Percentiles rank a stretch among this genome's conserved stretches.
Conservation (phyloP, 208 protist genomes). For the Leishmania guyanensis region DNA sequence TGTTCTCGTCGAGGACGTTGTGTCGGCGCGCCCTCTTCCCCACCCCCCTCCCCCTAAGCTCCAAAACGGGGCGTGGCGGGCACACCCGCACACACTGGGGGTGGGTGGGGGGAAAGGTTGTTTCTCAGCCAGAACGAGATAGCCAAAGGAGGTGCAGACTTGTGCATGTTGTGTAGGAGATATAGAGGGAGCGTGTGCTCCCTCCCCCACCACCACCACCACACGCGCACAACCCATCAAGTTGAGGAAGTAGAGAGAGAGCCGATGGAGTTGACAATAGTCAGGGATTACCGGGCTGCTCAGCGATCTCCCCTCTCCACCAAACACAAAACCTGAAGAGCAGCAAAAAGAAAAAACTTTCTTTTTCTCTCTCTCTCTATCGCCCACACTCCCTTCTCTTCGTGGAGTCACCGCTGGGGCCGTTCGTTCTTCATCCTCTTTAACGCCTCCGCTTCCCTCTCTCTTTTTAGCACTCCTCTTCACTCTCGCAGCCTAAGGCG, state of each 20-base stretch:
- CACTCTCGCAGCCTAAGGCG: background rate
- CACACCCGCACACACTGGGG: background rate
- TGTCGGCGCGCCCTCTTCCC: background rate
- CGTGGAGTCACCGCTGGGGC: background rate
- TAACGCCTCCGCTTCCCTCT: too few species aligned
- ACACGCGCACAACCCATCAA: too few species aligned
- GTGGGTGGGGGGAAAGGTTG: background rate
- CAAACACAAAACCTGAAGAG: background rate
- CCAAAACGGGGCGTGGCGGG: background rate
- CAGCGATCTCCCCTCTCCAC: too few species aligned
- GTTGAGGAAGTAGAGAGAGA: too few species aligned
- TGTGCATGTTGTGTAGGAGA: background rate
- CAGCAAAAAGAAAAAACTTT: background rate
- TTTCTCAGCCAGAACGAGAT: background rate
- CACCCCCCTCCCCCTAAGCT: background rate
- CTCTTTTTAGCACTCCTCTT: background rate
- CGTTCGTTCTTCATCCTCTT: background rate
- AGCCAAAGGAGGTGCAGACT: background rate
- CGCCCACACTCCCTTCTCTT: background rate
- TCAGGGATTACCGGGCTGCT: too few species aligned
- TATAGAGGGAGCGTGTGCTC: too few species aligned
- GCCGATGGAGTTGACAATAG: too few species aligned
- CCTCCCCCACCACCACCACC: too few species aligned
- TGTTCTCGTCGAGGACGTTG: background rate
- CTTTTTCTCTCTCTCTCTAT: constrained; percentile 1